Conservation (phyloP, 768 basidiomycete species). For the Leucocoprinus leucothites region DNA sequence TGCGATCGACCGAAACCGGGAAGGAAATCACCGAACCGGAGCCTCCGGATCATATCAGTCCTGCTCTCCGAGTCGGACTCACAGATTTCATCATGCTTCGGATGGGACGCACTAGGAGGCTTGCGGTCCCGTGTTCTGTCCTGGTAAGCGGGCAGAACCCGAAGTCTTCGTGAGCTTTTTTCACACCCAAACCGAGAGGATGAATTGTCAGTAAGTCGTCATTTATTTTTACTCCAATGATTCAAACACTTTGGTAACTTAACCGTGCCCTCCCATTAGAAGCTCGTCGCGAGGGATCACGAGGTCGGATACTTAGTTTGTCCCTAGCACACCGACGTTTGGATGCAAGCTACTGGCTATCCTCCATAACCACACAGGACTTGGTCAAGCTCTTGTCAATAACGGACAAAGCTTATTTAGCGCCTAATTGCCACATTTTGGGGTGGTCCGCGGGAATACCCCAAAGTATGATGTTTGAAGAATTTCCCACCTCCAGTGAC, state of each 20-base stretch:
- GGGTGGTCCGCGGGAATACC: slow-evolving; percentile 9
- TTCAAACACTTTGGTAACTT: too few relatives aligned
- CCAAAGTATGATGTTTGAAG: neutral
- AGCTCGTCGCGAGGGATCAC: too few relatives aligned
- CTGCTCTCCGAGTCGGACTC: slow-evolving; percentile 8
- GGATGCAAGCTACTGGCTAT: too few relatives aligned
- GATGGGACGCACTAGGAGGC: neutral
- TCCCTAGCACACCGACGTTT: neutral
- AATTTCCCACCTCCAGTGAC: slow-evolving; percentile 4
- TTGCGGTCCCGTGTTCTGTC: neutral
- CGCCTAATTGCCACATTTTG: neutral
- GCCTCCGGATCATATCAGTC: slow-evolving; percentile 9
- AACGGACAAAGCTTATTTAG: neutral
- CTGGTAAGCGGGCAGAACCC: neutral
- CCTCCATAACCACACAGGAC: too few relatives aligned
- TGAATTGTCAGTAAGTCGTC: too few relatives aligned
- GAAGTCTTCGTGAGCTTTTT: neutral
- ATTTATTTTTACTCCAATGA: too few relatives aligned
- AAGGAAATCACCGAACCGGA: neutral
- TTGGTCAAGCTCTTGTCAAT: too few relatives aligned
- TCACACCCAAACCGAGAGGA: too few relatives aligned
- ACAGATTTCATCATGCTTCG: too few relatives aligned
- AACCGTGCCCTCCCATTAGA: too few relatives aligned
- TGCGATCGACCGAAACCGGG: too few relatives aligned
- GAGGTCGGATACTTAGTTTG: too few relatives aligned